Evolutionary conservation across 106 monocot species (phyloP).

Genomic region (Acorus calamus): DNA sequence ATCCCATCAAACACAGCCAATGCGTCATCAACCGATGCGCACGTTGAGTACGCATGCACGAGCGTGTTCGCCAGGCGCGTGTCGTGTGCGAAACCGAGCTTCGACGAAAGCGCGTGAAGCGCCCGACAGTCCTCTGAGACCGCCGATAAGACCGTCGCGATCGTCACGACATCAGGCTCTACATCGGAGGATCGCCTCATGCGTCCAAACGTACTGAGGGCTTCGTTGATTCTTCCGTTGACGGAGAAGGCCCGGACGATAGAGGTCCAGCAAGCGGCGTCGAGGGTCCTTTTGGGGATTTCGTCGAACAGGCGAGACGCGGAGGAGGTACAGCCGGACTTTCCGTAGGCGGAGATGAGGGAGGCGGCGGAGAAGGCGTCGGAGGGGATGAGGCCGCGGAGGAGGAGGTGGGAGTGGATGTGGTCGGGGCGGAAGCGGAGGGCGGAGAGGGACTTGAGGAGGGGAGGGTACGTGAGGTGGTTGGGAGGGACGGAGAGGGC

Average conservation of each 20-base stretch:
- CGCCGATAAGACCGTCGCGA: slow-evolving; percentile 4
- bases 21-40: slow-evolving; percentile 1
- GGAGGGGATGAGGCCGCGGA: slow-evolving; percentile 11
- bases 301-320: slow-evolving; percentile 15
- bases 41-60: slow-evolving; percentile 6
- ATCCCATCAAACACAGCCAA: not conserved
- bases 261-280: slow-evolving; percentile 9
- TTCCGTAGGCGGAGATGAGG: slow-evolving; percentile 14
- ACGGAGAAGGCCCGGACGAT: slow-evolving; percentile 7
- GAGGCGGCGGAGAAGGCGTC: slow-evolving; percentile 5
- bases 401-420: slow-evolving; percentile 9
- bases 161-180: slow-evolving; percentile 4
- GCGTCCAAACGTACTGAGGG: slow-evolving; percentile 3
- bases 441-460: slow-evolving; percentile 7
- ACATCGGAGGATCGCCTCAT: slow-evolving; percentile 3
- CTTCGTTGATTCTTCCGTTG: not conserved
- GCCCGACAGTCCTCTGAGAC: not conserved
- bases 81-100: slow-evolving; percentile 2
- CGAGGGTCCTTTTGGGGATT: slow-evolving; percentile 2
- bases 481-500: too few species aligned
- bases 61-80: slow-evolving; percentile 3
- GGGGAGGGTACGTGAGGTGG: not conserved
- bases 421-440: slow-evolving; percentile 1
- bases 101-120: slow-evolving; percentile 11
- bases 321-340: not conserved